phyloP scores from a whole-genome alignment of 2,329 filamentous ascomycete species.

The Mycogone perniciosa region DNA sequence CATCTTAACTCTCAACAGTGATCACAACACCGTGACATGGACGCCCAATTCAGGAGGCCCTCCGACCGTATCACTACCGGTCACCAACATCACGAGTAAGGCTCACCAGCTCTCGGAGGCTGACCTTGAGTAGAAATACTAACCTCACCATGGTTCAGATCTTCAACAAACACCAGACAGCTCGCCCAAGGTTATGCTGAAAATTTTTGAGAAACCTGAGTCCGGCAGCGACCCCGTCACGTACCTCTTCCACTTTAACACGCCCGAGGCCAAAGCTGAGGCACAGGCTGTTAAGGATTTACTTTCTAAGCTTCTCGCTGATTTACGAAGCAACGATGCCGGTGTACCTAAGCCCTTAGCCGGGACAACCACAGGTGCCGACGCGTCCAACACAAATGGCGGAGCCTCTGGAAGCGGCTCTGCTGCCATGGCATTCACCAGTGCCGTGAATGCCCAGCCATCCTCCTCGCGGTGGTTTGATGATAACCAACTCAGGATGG shows the following conservation, averaged over 20 bases:
- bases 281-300: slow-evolving; percentile 80
- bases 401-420: slow-evolving; percentile 42
- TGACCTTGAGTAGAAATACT: not conserved
- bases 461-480: slow-evolving; percentile 67
- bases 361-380: slow-evolving; percentile 21
- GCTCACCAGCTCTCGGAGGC: not conserved
- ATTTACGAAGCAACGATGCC: slow-evolving; percentile 52
- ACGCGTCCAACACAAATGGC: slow-evolving; percentile 24
- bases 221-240: slow-evolving; percentile 54
- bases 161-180: slow-evolving; percentile 89
- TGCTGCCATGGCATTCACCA: slow-evolving; percentile 72
- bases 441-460: slow-evolving; percentile 51
- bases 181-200: slow-evolving; percentile 87
- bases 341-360: slow-evolving; percentile 42
- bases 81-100: slow-evolving; percentile 75
- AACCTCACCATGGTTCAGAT: slow-evolving; percentile 45
- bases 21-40: slow-evolving; percentile 74
- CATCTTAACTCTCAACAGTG: slow-evolving; percentile 65
- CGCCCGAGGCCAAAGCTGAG: slow-evolving; percentile 69
- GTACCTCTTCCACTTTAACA: slow-evolving; percentile 88
- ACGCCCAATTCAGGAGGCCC: slow-evolving; percentile 60
- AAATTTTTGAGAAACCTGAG: slow-evolving; percentile 71
- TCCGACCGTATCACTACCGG: slow-evolving; percentile 60
- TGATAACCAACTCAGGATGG: slow-evolving; percentile 67
- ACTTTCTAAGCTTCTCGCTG: slow-evolving; percentile 70